Evolutionary conservation across 495 filamentous ascomycete genomes (phyloP).

Genomic region (Beverwykella pulmonaria): DNA sequence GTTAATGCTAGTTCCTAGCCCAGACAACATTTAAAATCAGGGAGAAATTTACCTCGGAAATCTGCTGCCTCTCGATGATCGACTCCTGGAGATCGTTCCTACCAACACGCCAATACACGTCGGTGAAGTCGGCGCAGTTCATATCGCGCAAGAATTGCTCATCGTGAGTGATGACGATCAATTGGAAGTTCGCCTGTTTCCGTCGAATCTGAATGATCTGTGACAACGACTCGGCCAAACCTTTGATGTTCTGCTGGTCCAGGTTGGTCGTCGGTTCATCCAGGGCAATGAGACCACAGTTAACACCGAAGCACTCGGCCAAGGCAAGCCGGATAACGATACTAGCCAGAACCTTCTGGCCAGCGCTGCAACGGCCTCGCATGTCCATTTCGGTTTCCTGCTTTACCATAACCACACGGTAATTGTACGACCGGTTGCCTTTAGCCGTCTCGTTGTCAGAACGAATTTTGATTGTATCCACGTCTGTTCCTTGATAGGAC

Average conservation of each 20-base stretch:
- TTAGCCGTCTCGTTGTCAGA: slow-evolving; percentile 78
- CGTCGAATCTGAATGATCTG: slow-evolving; percentile 83
- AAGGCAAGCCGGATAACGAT: slow-evolving; percentile 98
- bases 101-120: slow-evolving; percentile 84
- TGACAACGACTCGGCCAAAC: slow-evolving; percentile 80
- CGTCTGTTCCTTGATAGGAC: slow-evolving; percentile 96
- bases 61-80: slow-evolving; percentile 73
- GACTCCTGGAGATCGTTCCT: slow-evolving; percentile 86
- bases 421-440: slow-evolving; percentile 88
- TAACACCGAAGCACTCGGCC: slow-evolving; percentile 94
- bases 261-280: slow-evolving; percentile 99
- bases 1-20: background rate
- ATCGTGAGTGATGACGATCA: slow-evolving; percentile 98
- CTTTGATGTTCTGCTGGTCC: slow-evolving; percentile 89
- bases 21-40: background rate
- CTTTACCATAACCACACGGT: slow-evolving; percentile 98
- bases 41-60: slow-evolving; percentile 37
- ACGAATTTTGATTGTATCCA: slow-evolving; percentile 93
- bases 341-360: slow-evolving; percentile 92
- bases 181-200: slow-evolving; percentile 90
- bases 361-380: slow-evolving; percentile 94
- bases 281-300: slow-evolving; percentile 94
- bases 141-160: slow-evolving; percentile 93
- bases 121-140: slow-evolving; percentile 91
- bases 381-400: slow-evolving; percentile 98